These are phyloP conservation scores for Thermothelomyces thermophilus DNA, from an alignment of 2,329 filamentous ascomycete species.

Conservation along the genomic window DNA sequence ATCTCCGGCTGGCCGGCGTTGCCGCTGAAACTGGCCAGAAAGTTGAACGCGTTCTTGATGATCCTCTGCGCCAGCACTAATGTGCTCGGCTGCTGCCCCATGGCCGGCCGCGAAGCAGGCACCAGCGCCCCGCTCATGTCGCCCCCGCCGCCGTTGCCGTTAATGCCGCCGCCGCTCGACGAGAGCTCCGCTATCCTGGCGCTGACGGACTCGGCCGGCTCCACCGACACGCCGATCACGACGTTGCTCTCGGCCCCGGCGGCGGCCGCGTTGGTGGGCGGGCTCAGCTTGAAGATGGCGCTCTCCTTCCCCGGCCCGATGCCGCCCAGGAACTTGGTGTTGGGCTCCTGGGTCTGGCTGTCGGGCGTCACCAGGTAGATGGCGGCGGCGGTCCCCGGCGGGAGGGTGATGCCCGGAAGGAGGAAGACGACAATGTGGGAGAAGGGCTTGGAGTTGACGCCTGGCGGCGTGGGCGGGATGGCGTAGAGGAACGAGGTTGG, in stretches of 20 bases:
- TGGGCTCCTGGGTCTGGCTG: constrained; percentile 38
- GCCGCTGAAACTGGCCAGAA: constrained; percentile 78
- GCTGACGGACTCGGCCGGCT: constrained; percentile 66
- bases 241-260: constrained; percentile 37
- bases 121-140: constrained; percentile 19
- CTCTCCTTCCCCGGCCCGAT: constrained; percentile 87
- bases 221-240: constrained; percentile 75
- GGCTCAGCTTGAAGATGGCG: constrained; percentile 75
- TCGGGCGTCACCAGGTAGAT: constrained; percentile 70
- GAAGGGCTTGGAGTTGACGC: constrained; percentile 43
- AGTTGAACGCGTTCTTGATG: constrained; percentile 96
- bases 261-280: not conserved
- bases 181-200: constrained; percentile 59
- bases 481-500: constrained; percentile 52
- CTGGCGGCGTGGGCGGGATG: constrained; percentile 33
- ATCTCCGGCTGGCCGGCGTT: constrained; percentile 63
- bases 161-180: constrained; percentile 11
- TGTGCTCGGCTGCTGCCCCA: constrained; percentile 50
- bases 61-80: constrained; percentile 83
- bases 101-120: constrained; percentile 22
- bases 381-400: constrained; percentile 70
- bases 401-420: constrained; percentile 69
- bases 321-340: constrained; percentile 81
- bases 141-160: constrained; percentile 28
- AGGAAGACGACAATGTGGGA: constrained; percentile 86